phyloP scores from a whole-genome alignment of 148 eudicot species.

The Fagopyrum homotropicum region DNA sequence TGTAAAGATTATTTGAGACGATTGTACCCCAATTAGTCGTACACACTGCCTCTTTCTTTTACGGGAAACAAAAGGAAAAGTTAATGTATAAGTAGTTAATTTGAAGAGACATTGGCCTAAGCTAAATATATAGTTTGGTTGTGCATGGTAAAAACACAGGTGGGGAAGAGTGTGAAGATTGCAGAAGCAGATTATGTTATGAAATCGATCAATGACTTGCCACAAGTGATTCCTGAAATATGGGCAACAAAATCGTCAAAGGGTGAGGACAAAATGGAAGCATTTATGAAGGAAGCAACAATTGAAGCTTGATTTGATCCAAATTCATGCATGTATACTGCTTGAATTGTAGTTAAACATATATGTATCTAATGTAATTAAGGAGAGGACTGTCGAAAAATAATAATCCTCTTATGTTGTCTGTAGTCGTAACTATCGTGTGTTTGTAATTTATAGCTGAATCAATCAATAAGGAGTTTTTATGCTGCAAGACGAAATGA shows the following conservation, averaged over 20 bases:
- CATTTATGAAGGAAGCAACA: slow-evolving; percentile 33
- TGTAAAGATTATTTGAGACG: no score
- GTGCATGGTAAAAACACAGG: slow-evolving; percentile 24
- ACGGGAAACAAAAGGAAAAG: not conserved
- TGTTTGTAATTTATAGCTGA: no score
- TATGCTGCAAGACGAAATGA: not conserved
- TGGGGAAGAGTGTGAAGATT: slow-evolving; percentile 48
- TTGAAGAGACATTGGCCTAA: no score
- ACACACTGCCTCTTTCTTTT: not conserved
- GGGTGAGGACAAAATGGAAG: slow-evolving; percentile 24
- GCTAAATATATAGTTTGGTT: not conserved
- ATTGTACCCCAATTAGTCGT: not conserved
- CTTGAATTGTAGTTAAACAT: no score
- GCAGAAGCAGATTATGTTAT: slow-evolving; percentile 63
- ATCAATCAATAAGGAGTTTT: no score
- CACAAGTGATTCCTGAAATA: slow-evolving; percentile 64
- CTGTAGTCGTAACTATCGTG: not conserved
- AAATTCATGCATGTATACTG: not conserved
- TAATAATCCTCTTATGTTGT: no score
- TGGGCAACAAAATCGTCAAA: slow-evolving; percentile 27
- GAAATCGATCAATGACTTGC: slow-evolving; percentile 40
- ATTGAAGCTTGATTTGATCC: slow-evolving; percentile 43
- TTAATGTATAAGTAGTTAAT: not conserved
- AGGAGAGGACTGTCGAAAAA: no score
- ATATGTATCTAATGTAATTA: no score